Conservation (phyloP, 495 filamentous ascomycete genomes). For the Stereocaulon alpinum region DNA sequence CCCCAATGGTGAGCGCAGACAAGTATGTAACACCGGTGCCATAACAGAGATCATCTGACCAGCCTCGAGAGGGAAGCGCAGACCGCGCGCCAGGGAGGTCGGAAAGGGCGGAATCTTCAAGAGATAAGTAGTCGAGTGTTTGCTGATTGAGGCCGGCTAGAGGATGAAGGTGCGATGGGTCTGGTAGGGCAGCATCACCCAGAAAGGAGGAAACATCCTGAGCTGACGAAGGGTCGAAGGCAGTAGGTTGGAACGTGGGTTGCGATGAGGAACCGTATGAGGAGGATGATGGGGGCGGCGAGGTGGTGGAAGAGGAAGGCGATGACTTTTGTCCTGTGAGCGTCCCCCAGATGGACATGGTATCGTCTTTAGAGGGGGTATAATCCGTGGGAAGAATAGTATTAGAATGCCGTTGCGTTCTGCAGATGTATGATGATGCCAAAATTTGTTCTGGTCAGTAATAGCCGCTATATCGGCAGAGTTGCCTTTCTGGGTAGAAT, state of each 20-base stretch:
- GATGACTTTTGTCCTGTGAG: constrained; percentile 71
- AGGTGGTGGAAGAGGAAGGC: constrained; percentile 29
- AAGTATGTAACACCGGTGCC: constrained; percentile 92
- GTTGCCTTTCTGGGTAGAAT: neutral
- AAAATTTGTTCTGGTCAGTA: constrained; percentile 5
- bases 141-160: constrained; percentile 87
- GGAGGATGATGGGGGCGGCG: constrained; percentile 22
- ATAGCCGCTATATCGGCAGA: constrained; percentile 4
- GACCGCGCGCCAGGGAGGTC: constrained; percentile 78
- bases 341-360: constrained; percentile 78
- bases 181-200: constrained; percentile 55
- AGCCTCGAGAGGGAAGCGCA: constrained; percentile 85
- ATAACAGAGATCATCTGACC: constrained; percentile 97
- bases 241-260: constrained; percentile 42
- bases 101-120: constrained; percentile 85
- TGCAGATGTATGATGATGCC: neutral
- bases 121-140: constrained; percentile 80
- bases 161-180: constrained; percentile 84
- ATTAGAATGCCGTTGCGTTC: neutral
- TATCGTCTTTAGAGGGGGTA: constrained; percentile 9
- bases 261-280: constrained; percentile 28
- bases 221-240: constrained; percentile 57
- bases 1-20: constrained; percentile 71
- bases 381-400: neutral
- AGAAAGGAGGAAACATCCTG: constrained; percentile 80